These are phyloP conservation scores for Citeromyces matritensis DNA, from an alignment of 805 yeast genomes.

Conservation along the genomic window DNA sequence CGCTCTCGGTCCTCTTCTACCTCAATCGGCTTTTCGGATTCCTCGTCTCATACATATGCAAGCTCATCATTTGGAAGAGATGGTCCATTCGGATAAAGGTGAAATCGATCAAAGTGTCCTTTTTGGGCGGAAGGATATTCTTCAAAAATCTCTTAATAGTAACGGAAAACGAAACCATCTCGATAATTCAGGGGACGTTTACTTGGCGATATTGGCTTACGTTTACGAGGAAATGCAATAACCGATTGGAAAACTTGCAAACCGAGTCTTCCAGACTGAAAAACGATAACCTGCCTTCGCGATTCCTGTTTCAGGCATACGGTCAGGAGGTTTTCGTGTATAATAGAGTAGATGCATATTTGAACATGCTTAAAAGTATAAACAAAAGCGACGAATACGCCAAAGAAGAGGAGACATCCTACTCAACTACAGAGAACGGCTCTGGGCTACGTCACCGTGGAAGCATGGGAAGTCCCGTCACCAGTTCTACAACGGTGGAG, in stretches of 20 bases:
- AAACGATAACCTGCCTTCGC: constrained; percentile 37
- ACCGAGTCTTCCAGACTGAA: constrained; percentile 7
- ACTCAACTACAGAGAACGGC: not conserved
- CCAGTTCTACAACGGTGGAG: too few species aligned
- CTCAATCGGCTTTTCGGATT: constrained; percentile 61
- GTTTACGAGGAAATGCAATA: constrained; percentile 22
- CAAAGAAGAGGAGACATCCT: not conserved
- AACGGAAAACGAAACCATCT: constrained; percentile 59
- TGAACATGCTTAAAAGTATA: constrained; percentile 28
- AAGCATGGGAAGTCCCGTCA: too few species aligned
- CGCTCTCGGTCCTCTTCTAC: constrained; percentile 56
- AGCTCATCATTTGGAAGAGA: constrained; percentile 50
- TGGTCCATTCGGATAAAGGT: constrained; percentile 42
- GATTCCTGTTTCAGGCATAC: constrained; percentile 42
- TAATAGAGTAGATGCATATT: constrained; percentile 70
- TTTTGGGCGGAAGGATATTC: constrained; percentile 71
- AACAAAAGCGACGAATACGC: constrained; percentile 2
- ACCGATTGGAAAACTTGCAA: constrained; percentile 7
- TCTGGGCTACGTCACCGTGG: too few species aligned
- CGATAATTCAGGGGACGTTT: constrained; percentile 54
- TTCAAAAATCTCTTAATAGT: constrained; percentile 63
- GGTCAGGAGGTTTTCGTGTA: constrained; percentile 79
- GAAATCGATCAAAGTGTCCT: constrained; percentile 63
- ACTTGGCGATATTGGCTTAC: constrained; percentile 90
- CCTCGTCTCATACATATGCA: constrained; percentile 31